Percentiles rank a stretch among this genome's conserved stretches.
phyloP scores from a whole-genome alignment of 2,329 filamentous ascomycete genomes.

The Samsoniella hepiali region DNA sequence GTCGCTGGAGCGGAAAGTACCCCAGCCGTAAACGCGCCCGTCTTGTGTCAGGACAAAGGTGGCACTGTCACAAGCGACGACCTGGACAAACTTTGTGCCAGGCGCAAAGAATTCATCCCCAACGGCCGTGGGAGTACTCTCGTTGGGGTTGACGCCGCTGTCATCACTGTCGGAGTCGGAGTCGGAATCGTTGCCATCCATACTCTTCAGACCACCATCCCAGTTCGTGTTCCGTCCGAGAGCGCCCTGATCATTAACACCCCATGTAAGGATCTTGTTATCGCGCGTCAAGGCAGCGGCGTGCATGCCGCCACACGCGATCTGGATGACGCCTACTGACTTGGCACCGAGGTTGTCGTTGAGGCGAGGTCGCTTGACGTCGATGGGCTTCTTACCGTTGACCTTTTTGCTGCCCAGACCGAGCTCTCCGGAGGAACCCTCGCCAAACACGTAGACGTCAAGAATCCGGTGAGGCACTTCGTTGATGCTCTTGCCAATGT shows the following conservation, averaged over 20 bases:
- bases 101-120: slow-evolving; percentile 57
- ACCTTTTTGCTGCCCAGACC: slow-evolving; percentile 69
- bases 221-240: slow-evolving; percentile 71
- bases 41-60: slow-evolving; percentile 73
- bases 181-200: slow-evolving; percentile 51
- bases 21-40: slow-evolving; percentile 78
- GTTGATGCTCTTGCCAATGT: slow-evolving; percentile 68
- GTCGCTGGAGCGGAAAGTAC: slow-evolving; percentile 68
- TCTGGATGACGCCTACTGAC: slow-evolving; percentile 70
- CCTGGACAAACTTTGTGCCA: slow-evolving; percentile 58
- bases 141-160: slow-evolving; percentile 66
- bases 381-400: slow-evolving; percentile 58
- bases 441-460: slow-evolving; percentile 77
- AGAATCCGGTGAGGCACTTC: slow-evolving; percentile 59
- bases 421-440: slow-evolving; percentile 77
- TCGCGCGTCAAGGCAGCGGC: slow-evolving; percentile 71
- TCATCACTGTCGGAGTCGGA: slow-evolving; percentile 60
- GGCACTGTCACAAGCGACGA: slow-evolving; percentile 70
- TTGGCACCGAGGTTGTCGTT: slow-evolving; percentile 63
- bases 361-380: slow-evolving; percentile 78
- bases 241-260: slow-evolving; percentile 81
- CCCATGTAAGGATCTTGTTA: slow-evolving; percentile 82
- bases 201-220: slow-evolving; percentile 60
- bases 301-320: slow-evolving; percentile 82
- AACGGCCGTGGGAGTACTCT: slow-evolving; percentile 64